Evolutionary conservation across 1,284 basidiomycete species (phyloP).

Genomic region (Singerocomus rubriflavus): DNA sequence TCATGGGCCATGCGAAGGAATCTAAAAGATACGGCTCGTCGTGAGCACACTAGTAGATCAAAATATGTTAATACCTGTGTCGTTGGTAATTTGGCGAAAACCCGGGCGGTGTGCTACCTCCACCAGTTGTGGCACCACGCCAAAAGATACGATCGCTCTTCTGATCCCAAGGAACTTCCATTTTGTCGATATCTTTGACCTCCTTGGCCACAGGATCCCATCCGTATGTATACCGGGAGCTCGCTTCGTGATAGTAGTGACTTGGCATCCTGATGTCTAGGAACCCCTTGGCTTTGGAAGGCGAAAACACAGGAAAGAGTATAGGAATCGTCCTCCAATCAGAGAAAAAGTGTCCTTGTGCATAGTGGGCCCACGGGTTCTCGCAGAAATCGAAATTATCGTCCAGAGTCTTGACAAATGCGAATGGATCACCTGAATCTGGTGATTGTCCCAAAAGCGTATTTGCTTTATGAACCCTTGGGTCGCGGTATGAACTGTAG

Average conservation of each 20-base stretch:
- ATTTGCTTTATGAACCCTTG: slow-evolving; percentile 16
- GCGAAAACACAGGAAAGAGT: slow-evolving; percentile 88
- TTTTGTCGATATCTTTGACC: slow-evolving; percentile 70
- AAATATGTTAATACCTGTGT: slow-evolving; percentile 58
- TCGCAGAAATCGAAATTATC: slow-evolving; percentile 74
- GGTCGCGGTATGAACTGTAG: slow-evolving; percentile 64
- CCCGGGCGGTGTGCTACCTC: slow-evolving; percentile 83
- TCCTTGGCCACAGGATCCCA: slow-evolving; percentile 77
- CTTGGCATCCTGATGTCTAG: slow-evolving; percentile 89
- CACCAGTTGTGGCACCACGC: slow-evolving; percentile 90
- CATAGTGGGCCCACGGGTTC: slow-evolving; percentile 78
- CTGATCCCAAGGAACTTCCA: slow-evolving; percentile 81
- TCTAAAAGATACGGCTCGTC: slow-evolving; percentile 35
- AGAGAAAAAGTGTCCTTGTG: slow-evolving; percentile 92
- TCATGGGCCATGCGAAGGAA: slow-evolving; percentile 80
- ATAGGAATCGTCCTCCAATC: slow-evolving; percentile 87
- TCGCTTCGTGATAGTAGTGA: slow-evolving; percentile 89
- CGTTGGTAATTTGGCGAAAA: slow-evolving; percentile 85
- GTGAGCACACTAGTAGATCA: background rate
- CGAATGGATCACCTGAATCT: slow-evolving; percentile 50
- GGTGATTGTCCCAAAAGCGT: slow-evolving; percentile 16
- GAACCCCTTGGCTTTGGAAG: slow-evolving; percentile 81
- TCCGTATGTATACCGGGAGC: slow-evolving; percentile 82
- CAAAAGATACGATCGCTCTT: slow-evolving; percentile 77
- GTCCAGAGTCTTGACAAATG: slow-evolving; percentile 58